Base-by-base conservation (phyloP, 2,329 filamentous ascomycete genomes). In the Penicillium sp. region DNA sequence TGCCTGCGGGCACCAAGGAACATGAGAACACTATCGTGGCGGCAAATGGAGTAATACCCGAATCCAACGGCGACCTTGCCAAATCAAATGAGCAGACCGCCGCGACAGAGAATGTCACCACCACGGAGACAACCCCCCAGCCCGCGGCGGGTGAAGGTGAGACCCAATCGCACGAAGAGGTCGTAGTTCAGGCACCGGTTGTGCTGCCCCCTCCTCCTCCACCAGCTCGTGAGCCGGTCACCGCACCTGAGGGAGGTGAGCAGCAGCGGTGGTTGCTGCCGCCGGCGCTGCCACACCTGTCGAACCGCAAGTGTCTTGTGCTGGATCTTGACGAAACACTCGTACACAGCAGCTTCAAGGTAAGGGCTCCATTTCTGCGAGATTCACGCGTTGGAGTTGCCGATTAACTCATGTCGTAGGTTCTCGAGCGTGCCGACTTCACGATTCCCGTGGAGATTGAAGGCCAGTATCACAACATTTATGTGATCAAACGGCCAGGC, bases 381-480 rank as follows among this genome's bases (percentile, higher is more conserved):
- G 53, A 15, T 19, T 17, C 61, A 57, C 44, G 15, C 60, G 73
- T 17, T 26, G 17, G 28, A 3, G 19, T 26, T 49, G 55, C 56
- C 75, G 54, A 44, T 24, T 56, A n/a, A 66, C 55, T 59, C 56
- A 70, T 10, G 56, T 47, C 58, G 12, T 73, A 98, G 93, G 95
- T 98, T 69, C 85, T 99, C 50, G 93, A 98, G 74, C 94, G 98
- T 83, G 95, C 95, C 61, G 95, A 99, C 79, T 98, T 99, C 76
- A 99, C 95, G 6, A 98, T 99, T 75, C 95, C 95, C 0, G 95
- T 99, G 33, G 95, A 99, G 75, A 99, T 99, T 67, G 95, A 99
- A 82, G 95, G 95, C 60, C 96, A 97, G 78, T 98, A 96, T 76
- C 95, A 99, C 81, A 99, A 99, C 73, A 96, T 99, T 58, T 99